phyloP scores from a whole-genome alignment of 1,284 basidiomycete species.

The Trametes hirsuta region DNA sequence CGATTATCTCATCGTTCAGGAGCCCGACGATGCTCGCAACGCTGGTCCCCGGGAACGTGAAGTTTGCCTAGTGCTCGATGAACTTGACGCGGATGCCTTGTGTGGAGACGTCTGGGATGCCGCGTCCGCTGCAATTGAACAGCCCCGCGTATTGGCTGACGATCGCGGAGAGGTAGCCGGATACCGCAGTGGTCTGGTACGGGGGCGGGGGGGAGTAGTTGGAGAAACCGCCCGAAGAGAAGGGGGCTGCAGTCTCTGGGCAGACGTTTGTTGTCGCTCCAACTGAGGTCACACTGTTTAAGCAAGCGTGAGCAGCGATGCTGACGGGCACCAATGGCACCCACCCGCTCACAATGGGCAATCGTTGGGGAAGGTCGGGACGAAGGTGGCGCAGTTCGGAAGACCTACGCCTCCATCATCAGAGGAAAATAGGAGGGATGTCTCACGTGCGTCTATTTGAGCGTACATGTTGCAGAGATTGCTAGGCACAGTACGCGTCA shows the following conservation, averaged over 20 bases:
- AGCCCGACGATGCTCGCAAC: conserved; percentile 51
- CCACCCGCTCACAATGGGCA: conserved; percentile 33
- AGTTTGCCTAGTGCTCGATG: conserved; percentile 39
- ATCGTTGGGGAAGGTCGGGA: conserved; percentile 60
- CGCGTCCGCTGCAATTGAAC: conserved; percentile 27
- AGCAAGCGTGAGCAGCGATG: background rate
- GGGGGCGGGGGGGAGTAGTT: conserved; percentile 42
- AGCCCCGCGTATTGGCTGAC: conserved; percentile 43
- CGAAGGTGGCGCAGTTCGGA: conserved; percentile 52
- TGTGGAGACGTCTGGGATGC: conserved; percentile 28
- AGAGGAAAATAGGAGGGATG: conserved; percentile 63
- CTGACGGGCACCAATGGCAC: too few species aligned
- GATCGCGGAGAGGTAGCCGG: conserved; percentile 27
- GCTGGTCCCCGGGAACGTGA: conserved; percentile 35
- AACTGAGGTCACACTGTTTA: conserved; percentile 52
- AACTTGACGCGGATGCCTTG: conserved; percentile 48
- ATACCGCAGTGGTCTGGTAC: conserved; percentile 41
- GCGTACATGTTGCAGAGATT: conserved; percentile 61
- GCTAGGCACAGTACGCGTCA: conserved; percentile 17
- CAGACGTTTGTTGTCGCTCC: conserved; percentile 56
- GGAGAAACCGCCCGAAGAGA: conserved; percentile 63
- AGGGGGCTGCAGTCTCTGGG: conserved; percentile 18
- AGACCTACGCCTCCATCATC: conserved; percentile 61
- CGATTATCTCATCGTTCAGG: conserved; percentile 59
- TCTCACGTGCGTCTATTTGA: conserved; percentile 63